phyloP scores from a whole-genome alignment of 116 monocot species.

The Phalaenopsis hybrid region DNA sequence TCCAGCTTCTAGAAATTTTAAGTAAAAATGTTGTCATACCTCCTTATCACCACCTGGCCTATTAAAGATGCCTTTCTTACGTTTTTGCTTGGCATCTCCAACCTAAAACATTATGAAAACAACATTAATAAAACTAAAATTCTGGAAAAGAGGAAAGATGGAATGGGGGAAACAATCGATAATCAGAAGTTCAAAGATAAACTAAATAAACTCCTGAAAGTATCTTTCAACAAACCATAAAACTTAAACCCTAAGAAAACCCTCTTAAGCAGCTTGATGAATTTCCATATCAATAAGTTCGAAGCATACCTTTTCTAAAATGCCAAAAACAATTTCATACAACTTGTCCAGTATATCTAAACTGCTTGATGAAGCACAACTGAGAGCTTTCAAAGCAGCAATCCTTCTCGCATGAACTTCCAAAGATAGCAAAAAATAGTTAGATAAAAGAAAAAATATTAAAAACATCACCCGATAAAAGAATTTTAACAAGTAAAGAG shows the following conservation, averaged over 20 bases:
- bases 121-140: not conserved
- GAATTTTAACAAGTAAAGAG: not conserved
- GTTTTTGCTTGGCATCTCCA: constrained; percentile 82
- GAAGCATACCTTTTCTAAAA: constrained; percentile 82
- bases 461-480: not conserved
- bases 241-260: too few relatives aligned
- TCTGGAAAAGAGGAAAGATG: not conserved
- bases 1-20: not conserved
- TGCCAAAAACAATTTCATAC: constrained; percentile 96
- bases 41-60: constrained; percentile 97
- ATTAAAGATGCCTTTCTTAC: constrained; percentile 85
- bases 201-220: not conserved
- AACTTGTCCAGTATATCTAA: constrained; percentile 75
- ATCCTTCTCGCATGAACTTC: constrained; percentile 96
- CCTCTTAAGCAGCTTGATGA: not conserved
- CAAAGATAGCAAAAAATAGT: constrained; percentile 19
- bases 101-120: constrained; percentile 48
- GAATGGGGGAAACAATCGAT: not conserved
- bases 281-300: constrained; percentile 5
- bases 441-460: not conserved
- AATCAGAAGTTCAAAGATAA: not conserved
- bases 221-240: not conserved
- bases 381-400: constrained; percentile 93
- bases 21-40: constrained; percentile 30
- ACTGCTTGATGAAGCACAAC: constrained; percentile 64